Percentiles rank a stretch among this genome's conserved stretches.
Conservation (phyloP, 179 eudicot species). For the Pouteria campechiana region DNA sequence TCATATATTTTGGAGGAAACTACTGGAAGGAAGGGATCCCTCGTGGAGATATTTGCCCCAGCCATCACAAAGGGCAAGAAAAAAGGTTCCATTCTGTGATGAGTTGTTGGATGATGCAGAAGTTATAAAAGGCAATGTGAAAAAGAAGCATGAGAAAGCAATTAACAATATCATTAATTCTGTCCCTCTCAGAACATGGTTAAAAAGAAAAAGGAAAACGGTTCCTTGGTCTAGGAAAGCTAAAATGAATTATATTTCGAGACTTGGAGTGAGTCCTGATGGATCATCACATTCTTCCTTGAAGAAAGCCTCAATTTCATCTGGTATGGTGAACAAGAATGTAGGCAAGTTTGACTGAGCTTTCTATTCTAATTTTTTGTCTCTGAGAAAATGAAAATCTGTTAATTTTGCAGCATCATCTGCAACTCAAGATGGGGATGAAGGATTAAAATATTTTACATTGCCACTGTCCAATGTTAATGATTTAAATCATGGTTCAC, state of each 20-base stretch:
- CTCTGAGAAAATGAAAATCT: too few species aligned
- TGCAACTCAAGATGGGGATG: too few species aligned
- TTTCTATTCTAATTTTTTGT: too few species aligned
- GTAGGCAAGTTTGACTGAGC: too few species aligned
- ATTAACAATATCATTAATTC: not conserved
- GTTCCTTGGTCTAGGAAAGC: slow-evolving; percentile 2
- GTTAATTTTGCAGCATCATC: too few species aligned
- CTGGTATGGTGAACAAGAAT: too few species aligned
- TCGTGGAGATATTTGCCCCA: slow-evolving; percentile 36
- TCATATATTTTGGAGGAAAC: slow-evolving; percentile 34
- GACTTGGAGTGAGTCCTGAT: too few species aligned
- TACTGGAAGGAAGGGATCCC: slow-evolving; percentile 38
- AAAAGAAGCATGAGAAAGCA: not conserved
- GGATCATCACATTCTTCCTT: too few species aligned
- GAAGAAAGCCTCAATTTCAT: too few species aligned
- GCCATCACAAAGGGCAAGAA: slow-evolving; percentile 13
- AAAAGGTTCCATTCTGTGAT: slow-evolving; percentile 8
- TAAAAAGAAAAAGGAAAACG: slow-evolving; percentile 4
- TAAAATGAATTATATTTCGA: slow-evolving; percentile 4
- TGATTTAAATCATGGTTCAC: too few species aligned
- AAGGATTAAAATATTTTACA: too few species aligned
- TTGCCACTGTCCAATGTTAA: too few species aligned
- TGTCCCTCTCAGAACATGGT: not conserved
- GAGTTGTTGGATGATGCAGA: slow-evolving; percentile 1
- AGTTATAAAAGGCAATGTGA: slow-evolving; percentile 1